Base-by-base conservation (phyloP, 164 flowering plant species). In the Paratinospora sagittata region DNA sequence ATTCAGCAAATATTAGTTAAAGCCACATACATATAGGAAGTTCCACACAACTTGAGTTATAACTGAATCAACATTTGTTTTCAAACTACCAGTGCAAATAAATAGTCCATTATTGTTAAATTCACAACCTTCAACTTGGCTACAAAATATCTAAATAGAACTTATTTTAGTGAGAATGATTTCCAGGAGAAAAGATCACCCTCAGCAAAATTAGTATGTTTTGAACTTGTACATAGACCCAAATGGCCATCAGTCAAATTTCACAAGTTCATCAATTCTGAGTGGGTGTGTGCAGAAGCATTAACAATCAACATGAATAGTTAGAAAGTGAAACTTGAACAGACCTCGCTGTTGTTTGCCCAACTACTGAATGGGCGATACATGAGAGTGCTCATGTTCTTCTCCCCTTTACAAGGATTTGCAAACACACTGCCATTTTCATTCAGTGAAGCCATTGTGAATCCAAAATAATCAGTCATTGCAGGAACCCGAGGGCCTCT, bases 271-370 rank as follows among this genome's bases (percentile, higher is more conserved):
- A 41, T 11, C 14, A 12, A 43, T 43, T 14, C 13, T 14, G 47
- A 30, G 52, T 21, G 27, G 6, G 17, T 67, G 30, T 41, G 21
- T 49, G 23, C 34, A 66, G 16, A 58, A 26, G 17, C 19, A 30
- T 6, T 41, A 73, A 37, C 26, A 65, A 67, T 43, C 30, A 67
- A 61, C 27, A 37, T 26, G 27, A 30, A 43, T 30, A 24, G 36
- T 45, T 60, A 12, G 3, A 64, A 68, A 24, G n/a, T 14, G 52
- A 63, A 17, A 36, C 6, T 73, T 41, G 21, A 65, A 65, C 86
- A 67, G 19, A 96, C 99, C 98, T 93, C 99, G 60, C 97, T 91
- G 73, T 96, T 93, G 70, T 80, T 93, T 72, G 97, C 98, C 99
- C 98, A 96, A 82, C 91, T 90, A 75, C 88, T 80, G 78, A 96